These are phyloP conservation scores for Hemisphaericaspora xylofermentans DNA, from an alignment of 1,139 yeast species.

Conservation along the genomic window DNA sequence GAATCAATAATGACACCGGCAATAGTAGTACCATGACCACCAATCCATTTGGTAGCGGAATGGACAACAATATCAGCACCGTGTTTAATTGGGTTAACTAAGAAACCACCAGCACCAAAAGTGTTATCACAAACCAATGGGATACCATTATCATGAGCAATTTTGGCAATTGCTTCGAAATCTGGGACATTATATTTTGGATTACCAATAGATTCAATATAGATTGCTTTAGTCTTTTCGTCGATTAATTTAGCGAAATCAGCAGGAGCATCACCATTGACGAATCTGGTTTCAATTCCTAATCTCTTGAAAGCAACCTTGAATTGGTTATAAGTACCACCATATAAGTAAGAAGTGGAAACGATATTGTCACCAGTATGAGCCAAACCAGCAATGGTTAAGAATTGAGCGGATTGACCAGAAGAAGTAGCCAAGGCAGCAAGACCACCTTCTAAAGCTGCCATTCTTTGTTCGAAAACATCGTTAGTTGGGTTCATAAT, in stretches of 20 bases:
- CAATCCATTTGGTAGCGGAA: conserved; percentile 98
- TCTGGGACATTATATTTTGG: conserved; percentile 94
- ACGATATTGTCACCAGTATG: conserved; percentile 87
- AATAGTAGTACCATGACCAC: conserved; percentile 95
- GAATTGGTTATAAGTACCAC: conserved; percentile 95
- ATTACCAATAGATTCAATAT: conserved; percentile 89
- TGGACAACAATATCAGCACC: conserved; percentile 88
- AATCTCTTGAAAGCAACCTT: conserved; percentile 86
- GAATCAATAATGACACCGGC: conserved; percentile 90
- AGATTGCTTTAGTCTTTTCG: conserved; percentile 83
- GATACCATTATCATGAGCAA: conserved; percentile 86
- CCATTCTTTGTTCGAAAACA: conserved; percentile 86
- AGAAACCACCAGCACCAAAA: conserved; percentile 94
- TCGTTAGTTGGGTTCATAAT: conserved; percentile 91
- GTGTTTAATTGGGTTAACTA: conserved; percentile 78
- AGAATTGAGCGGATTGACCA: conserved; percentile 93
- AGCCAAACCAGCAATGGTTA: conserved; percentile 82
- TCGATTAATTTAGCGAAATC: conserved; percentile 75
- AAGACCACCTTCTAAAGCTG: conserved; percentile 89
- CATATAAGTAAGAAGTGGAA: conserved; percentile 85
- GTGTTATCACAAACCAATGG: conserved; percentile 97
- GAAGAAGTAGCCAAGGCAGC: conserved; percentile 90
- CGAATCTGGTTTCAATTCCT: conserved; percentile 84
- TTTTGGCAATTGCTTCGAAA: conserved; percentile 68
- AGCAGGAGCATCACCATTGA: conserved; percentile 69